phyloP scores from a whole-genome alignment of 768 basidiomycete genomes.

The Antrodiella citrinella region DNA sequence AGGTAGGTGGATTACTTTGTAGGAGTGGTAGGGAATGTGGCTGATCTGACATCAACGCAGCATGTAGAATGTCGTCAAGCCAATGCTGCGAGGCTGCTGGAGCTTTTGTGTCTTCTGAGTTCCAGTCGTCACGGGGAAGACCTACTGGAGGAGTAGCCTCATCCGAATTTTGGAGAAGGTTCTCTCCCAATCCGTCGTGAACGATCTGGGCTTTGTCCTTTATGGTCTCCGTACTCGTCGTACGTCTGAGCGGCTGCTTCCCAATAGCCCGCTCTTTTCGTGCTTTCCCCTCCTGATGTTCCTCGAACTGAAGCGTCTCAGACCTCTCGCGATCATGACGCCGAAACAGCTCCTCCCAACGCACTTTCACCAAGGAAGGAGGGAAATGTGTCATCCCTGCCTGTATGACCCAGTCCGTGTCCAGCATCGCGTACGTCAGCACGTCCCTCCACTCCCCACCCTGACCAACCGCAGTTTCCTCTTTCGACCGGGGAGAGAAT shows the following conservation, averaged over 20 bases:
- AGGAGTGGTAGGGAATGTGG: not conserved
- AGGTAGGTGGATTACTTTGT: not conserved
- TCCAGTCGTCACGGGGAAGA: no score
- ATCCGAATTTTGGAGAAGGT: no score
- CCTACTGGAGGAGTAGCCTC: no score
- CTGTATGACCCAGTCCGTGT: conserved; percentile 18
- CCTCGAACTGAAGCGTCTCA: conserved; percentile 17
- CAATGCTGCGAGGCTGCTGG: no score
- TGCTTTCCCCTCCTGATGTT: conserved; percentile 3
- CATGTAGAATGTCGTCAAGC: not conserved
- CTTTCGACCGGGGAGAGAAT: conserved; percentile 1
- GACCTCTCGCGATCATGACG: conserved; percentile 19
- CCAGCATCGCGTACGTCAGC: conserved; percentile 17
- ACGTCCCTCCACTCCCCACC: conserved; percentile 23
- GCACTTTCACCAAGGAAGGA: not conserved
- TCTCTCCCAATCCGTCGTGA: no score
- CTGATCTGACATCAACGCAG: not conserved
- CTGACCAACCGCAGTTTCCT: conserved; percentile 20
- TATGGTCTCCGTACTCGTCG: not conserved
- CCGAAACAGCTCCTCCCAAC: conserved; percentile 21
- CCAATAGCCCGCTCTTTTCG: not conserved
- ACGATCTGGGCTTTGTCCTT: not conserved
- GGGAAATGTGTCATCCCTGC: not conserved
- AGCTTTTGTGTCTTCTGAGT: no score
- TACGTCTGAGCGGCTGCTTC: not conserved